Conservation (phyloP, 495 filamentous ascomycete genomes). For the Lepidopterella palustris region DNA sequence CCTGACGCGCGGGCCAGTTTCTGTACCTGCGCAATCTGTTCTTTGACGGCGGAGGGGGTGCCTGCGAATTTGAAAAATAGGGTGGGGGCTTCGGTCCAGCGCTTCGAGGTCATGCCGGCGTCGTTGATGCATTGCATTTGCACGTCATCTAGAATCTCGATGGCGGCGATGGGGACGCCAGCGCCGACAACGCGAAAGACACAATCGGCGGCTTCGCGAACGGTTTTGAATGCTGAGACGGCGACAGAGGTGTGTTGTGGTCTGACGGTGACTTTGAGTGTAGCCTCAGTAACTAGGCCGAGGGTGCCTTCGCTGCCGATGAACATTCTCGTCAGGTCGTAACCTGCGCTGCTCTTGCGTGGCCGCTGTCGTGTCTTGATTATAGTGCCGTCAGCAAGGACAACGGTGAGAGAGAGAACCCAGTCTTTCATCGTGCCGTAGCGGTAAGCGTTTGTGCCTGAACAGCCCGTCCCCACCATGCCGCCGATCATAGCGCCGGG, state of each 20-base stretch:
- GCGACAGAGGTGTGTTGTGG: conserved; percentile 77
- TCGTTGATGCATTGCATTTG: conserved; percentile 91
- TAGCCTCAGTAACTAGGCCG: conserved; percentile 81
- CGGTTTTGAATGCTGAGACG: conserved; percentile 69
- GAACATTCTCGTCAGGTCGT: conserved; percentile 79
- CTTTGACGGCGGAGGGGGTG: conserved; percentile 66
- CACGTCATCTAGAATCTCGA: conserved; percentile 89
- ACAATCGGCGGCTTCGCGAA: conserved; percentile 73
- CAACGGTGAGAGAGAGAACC: conserved; percentile 85
- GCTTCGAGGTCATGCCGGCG: conserved; percentile 61
- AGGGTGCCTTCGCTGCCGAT: conserved; percentile 91
- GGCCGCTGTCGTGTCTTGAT: conserved; percentile 80
- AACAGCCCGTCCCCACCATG: conserved; percentile 93
- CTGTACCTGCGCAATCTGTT: conserved; percentile 70
- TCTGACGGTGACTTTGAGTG: conserved; percentile 73
- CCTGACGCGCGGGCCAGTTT: conserved; percentile 57
- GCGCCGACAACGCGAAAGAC: conserved; percentile 72
- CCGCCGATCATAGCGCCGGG: conserved; percentile 86
- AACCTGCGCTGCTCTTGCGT: conserved; percentile 76
- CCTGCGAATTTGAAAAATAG: conserved; percentile 94
- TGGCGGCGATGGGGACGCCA: conserved; percentile 76
- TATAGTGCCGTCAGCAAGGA: conserved; percentile 83
- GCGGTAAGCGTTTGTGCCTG: conserved; percentile 85
- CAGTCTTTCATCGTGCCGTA: conserved; percentile 98
- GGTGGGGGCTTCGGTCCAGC: conserved; percentile 75